Base-by-base conservation (phyloP, 495 filamentous ascomycete genomes). In the Hypomontagnella submonticulosa region DNA sequence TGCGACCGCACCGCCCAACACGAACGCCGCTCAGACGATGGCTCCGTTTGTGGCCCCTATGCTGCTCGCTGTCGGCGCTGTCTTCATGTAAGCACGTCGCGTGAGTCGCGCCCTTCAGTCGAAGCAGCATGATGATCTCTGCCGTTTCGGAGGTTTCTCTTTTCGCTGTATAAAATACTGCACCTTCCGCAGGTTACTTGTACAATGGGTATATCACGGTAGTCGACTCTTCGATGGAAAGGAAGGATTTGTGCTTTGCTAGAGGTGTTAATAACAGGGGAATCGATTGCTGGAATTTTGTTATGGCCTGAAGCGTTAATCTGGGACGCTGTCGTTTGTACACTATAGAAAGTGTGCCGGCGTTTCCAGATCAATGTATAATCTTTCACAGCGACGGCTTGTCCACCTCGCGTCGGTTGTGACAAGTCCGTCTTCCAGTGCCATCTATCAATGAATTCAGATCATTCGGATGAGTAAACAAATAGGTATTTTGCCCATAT, bases 1-100 rank as follows among this genome's bases (percentile, higher is more conserved):
- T 19, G 23, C 57, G 43, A 66, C 63, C 4, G 44, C n/a, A 19
- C 16, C 40, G 49, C 67, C 72, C 51, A 63, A 72, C 62, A 67
- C 62, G 52, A 73, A 69, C 43, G 69, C 61, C 37, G 71, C 69
- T 63, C 53, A 55, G 60, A 62, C 63, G 30, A 57, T 60, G 16
- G 66, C 69, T 57, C 66, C 71, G 52, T 52, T 74, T 54, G 64
- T 67, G 58, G 68, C 65, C 0, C 66, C 69, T 4, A 34, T 74
- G 59, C 63, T 74, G 27, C 61, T 71, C 18, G 37, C 66, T 15
- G 49, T 74, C 27, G 71, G 66, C 15, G 66, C 63, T n/a, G 63
- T 57, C 32, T 58, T 74, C 42, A 46, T 72, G 19, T 74, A 72
- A 62, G 34, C 41, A 15, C 32, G 12, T 42, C 4, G 30, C 34